Evolutionary conservation across 139 green algal genomes (phyloP), one percentile per base, ranked within the genome.

Genomic region (Raphidocelis subcapitata): DNA sequence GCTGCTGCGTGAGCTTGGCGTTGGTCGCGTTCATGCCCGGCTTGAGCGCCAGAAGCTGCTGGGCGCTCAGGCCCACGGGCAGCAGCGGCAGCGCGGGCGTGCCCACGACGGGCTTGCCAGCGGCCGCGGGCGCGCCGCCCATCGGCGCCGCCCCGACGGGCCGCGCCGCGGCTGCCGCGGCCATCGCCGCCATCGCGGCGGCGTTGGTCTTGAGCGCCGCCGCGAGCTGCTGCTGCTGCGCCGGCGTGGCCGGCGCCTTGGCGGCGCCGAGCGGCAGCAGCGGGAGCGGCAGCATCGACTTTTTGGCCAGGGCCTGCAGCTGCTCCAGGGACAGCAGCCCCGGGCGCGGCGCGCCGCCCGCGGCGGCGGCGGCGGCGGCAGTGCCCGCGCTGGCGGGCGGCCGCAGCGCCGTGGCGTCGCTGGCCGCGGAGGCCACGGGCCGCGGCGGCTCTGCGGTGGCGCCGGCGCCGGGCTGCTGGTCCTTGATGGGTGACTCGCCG

Each of bases 261-360:
- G 5, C 63, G 36, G 8, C 52, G 67, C 67, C 63, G 28, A n/a
- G 62, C 33, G 63, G 67, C 67, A 64, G 67, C 67, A 64, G 67
- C 52, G 62, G 67, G 32, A 73, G 49, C 23, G 63, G 67, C 49
- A 63, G 47, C 31, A 63, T 49, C 1, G 67, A 49, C 67, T 73
- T 49, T 49, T 73, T 49, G 24, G 1, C 15, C 33, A 64, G 67
- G 31, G 49, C 51, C 36, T 73, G 44, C 1, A 35, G 29, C 59
- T 46, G 59, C 59, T 65, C 29, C 24, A 62, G 54, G n/a, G 54
- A 28, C 15, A 62, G 24, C 54, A 62, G 24, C 41, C 12, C 12
- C 8, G 41, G 8, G 8, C 8, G 8, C 44, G 44, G 5, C 21
- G 12, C 65, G 54, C 49, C 46, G 20, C 29, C 16, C 51, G 66